Conservation (phyloP, 768 basidiomycete species). For the Lactifluus pinguis region DNA sequence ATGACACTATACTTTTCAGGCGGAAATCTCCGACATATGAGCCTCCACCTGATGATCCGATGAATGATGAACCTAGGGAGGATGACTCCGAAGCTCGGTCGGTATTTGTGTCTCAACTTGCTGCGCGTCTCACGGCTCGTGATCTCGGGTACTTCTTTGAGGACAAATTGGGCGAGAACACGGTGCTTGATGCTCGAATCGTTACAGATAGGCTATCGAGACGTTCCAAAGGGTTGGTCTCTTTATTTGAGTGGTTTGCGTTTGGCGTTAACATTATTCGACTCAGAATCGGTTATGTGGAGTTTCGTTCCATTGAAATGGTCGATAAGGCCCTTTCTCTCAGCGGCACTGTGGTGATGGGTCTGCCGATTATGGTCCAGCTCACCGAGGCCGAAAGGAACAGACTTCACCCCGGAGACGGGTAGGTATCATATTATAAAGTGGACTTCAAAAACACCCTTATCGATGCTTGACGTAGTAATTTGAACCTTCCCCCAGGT, state of each 20-base stretch:
- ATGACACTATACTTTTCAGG: constrained; percentile 28
- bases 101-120: constrained; percentile 97
- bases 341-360: constrained; percentile 95
- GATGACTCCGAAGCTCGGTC: constrained; percentile 98
- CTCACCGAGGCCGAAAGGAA: constrained; percentile 96
- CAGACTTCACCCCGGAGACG: constrained; percentile 79
- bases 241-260: not conserved
- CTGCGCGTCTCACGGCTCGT: constrained; percentile 90
- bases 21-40: constrained; percentile 69
- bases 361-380: constrained; percentile 93
- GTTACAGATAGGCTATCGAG: constrained; percentile 93
- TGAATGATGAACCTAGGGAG: constrained; percentile 87
- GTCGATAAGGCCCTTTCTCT: constrained; percentile 87
- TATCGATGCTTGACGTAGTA: constrained; percentile 33
- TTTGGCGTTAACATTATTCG: not conserved
- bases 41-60: constrained; percentile 48
- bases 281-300: constrained; percentile 86
- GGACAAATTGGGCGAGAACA: constrained; percentile 87
- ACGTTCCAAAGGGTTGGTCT: constrained; percentile 89
- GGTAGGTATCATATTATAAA: constrained; percentile 37
- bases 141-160: constrained; percentile 99
- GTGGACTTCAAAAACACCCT: constrained; percentile 7
- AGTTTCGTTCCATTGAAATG: constrained; percentile 82
- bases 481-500: constrained; percentile 77
- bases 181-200: constrained; percentile 92